A percentile compares a stretch with the other conserved stretches of the same genome.
Evolutionary conservation across 108 stramenopile species (phyloP).

Genomic region (Nitzschia putrida): DNA sequence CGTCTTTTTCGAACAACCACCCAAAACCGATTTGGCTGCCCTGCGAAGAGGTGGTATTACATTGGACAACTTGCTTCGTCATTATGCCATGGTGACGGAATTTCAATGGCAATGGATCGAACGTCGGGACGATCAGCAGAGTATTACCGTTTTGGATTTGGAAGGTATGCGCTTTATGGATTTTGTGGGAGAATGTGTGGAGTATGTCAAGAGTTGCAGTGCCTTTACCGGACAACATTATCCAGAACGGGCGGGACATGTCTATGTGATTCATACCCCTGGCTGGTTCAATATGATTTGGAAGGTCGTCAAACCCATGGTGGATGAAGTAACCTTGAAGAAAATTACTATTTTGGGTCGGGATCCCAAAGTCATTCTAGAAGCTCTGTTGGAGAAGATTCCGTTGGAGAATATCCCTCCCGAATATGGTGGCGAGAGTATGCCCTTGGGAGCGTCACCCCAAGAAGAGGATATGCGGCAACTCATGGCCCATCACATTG

Average conservation of each 20-base stretch:
- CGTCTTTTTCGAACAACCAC: slow-evolving; percentile 68
- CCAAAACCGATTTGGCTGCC: slow-evolving; percentile 64
- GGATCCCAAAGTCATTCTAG: slow-evolving; percentile 46
- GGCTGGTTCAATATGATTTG: slow-evolving; percentile 68
- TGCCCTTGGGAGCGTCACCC: slow-evolving; percentile 58
- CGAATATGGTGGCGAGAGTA: slow-evolving; percentile 68
- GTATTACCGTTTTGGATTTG: slow-evolving; percentile 74
- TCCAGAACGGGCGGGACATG: slow-evolving; percentile 70
- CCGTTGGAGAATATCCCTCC: slow-evolving; percentile 68
- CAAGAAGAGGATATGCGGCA: slow-evolving; percentile 52
- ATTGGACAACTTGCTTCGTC: slow-evolving; percentile 53
- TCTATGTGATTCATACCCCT: slow-evolving; percentile 62
- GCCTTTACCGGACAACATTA: slow-evolving; percentile 66
- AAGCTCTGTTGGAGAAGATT: slow-evolving; percentile 51
- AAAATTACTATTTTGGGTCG: slow-evolving; percentile 56
- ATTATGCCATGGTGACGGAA: slow-evolving; percentile 76
- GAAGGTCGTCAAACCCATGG: slow-evolving; percentile 63
- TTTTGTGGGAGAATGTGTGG: slow-evolving; percentile 75
- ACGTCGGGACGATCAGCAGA: slow-evolving; percentile 48
- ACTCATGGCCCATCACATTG: slow-evolving; percentile 59
- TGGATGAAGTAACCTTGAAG: slow-evolving; percentile 60
- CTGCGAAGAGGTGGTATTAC: slow-evolving; percentile 48
- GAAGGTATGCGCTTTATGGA: slow-evolving; percentile 71
- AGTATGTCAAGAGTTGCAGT: slow-evolving; percentile 62
- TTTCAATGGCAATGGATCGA: slow-evolving; percentile 74